These are phyloP conservation scores for Hanseniaspora thailandica DNA, from an alignment of 805 yeast species.

Conservation along the genomic window DNA sequence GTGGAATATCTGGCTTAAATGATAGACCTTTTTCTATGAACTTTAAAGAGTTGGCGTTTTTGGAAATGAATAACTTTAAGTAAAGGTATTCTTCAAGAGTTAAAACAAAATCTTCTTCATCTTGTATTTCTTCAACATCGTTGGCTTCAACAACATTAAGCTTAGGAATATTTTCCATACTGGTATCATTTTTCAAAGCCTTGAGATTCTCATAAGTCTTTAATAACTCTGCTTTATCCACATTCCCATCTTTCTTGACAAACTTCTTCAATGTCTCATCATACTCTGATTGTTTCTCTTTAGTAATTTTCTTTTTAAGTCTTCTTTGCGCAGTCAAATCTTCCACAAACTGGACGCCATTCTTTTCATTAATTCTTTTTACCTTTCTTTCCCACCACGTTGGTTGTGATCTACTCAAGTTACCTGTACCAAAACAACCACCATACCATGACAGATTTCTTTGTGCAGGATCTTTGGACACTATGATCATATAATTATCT, in stretches of 20 bases:
- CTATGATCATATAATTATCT: slow-evolving; percentile 1
- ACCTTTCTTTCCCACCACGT: slow-evolving; percentile 60
- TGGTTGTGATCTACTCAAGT: slow-evolving; percentile 80
- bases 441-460: slow-evolving; percentile 59
- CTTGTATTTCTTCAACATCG: slow-evolving; percentile 25
- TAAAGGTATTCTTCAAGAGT: slow-evolving; percentile 22
- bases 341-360: slow-evolving; percentile 39
- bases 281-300: slow-evolving; percentile 48
- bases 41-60: background rate
- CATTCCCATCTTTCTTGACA: background rate
- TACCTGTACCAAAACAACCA: slow-evolving; percentile 93
- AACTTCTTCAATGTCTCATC: slow-evolving; percentile 40
- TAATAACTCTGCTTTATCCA: slow-evolving; percentile 30
- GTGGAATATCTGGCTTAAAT: background rate
- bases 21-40: slow-evolving; percentile 2
- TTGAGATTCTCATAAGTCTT: slow-evolving; percentile 24
- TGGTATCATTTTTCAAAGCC: slow-evolving; percentile 22
- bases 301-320: slow-evolving; percentile 58
- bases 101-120: slow-evolving; percentile 21
- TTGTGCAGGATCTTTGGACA: slow-evolving; percentile 23
- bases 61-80: slow-evolving; percentile 6
- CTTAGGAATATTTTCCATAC: background rate
- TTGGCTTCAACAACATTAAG: too few relatives aligned
- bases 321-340: slow-evolving; percentile 68
- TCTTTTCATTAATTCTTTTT: slow-evolving; percentile 36